Evolutionary conservation across 2,329 filamentous ascomycete genomes (phyloP), one percentile per base, ranked within the genome.

Genomic region (Ilyonectria mors-panacis): DNA sequence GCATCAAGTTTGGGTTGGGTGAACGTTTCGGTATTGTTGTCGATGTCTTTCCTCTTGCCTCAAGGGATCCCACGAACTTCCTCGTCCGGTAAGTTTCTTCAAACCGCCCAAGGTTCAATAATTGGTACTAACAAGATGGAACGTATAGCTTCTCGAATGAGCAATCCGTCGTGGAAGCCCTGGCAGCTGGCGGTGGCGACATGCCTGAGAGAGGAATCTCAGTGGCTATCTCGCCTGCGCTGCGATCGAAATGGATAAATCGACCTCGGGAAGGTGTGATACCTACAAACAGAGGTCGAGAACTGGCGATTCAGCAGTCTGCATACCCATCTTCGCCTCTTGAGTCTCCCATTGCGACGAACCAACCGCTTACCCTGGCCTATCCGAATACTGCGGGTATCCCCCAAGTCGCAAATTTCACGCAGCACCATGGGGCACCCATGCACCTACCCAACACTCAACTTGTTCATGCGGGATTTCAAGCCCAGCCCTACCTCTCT

Each of bases 171-270:
- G 26, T 57, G 6, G 64, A 70, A 37, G 78, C 79, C 2, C 62
- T 81, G 45, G 54, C 61, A 15, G 67, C 73, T 50, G 72, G 68
- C 2, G 54, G 63, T 7, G 72, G 73, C 6, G 44, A 42, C 9
- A 68, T 81, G 45, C 66, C 67, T 5, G 79, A 79, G 44, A 72
- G 71, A 30, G 66, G 68, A 2, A 63, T 81, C 9, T 69, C 70
- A 6, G 33, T 81, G 21, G 47, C 2, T 15, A 75, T 81, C 30
- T 65, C 66, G 5, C 75, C 80, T 4, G 70, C 73, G 6, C 48
- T 76, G 53, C 71, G 77, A 28, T 81, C 78, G 2, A 81, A 80
- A 64, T 81, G 80, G 80, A 63, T 63, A 30, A 45, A 55, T 12
- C 48, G 64, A 10, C 51, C 57, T 1, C 28, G 23, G 8, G 28